These are phyloP conservation scores for Raphanus hybrid DNA, from an alignment of 441 rosid species.

Conservation along the genomic window DNA sequence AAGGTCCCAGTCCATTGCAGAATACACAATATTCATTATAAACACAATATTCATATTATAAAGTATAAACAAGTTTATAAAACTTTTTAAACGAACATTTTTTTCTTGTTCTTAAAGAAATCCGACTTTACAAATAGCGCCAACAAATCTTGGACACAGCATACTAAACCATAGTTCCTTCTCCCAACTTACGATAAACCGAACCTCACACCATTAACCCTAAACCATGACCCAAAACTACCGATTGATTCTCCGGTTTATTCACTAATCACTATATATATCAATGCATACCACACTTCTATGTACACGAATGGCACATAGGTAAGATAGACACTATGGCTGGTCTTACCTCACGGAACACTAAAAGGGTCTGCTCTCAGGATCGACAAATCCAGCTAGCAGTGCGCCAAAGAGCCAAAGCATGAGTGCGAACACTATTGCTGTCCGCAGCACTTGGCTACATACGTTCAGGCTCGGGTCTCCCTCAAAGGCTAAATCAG, in stretches of 20 bases:
- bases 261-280: slow-evolving; percentile 18
- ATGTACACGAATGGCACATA: slow-evolving; percentile 21
- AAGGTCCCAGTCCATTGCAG: too few relatives aligned
- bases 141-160: slow-evolving; percentile 1
- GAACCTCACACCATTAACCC: slow-evolving; percentile 7
- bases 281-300: slow-evolving; percentile 18
- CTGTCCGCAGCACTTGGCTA: slow-evolving; percentile 63
- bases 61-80: not conserved
- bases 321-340: slow-evolving; percentile 3
- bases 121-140: not conserved
- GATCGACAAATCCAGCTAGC: slow-evolving; percentile 61
- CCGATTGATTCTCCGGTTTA: slow-evolving; percentile 10
- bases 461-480: slow-evolving; percentile 49
- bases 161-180: slow-evolving; percentile 26
- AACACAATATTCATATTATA: too few relatives aligned
- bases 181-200: slow-evolving; percentile 19
- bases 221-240: slow-evolving; percentile 23
- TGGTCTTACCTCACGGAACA: slow-evolving; percentile 31
- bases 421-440: slow-evolving; percentile 69
- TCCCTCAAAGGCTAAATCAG: slow-evolving; percentile 32
- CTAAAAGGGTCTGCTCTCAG: slow-evolving; percentile 57
- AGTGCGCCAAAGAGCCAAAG: slow-evolving; percentile 60
- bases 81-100: not conserved
- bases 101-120: not conserved
- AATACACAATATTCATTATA: too few relatives aligned